Base-by-base conservation (phyloP, 306 rosid species). In the Corylus avellana region DNA sequence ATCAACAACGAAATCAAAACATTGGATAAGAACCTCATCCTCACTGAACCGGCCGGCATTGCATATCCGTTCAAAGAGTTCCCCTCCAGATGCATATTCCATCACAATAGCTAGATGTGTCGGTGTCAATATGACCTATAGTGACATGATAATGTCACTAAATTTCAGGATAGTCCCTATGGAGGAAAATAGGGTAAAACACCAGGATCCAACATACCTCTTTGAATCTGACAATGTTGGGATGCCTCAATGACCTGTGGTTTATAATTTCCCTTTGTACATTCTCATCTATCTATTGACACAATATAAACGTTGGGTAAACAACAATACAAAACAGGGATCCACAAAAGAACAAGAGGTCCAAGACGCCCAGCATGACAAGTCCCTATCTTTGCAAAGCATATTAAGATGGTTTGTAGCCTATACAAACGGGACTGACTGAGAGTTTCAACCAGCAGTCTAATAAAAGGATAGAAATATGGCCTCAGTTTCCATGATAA, bases 21-120 rank as follows among this genome's bases (percentile, higher is more conserved):
- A 35, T 71, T 8, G 10, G 73, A 76, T 77, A 78, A 67, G 77
- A 85, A 94, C 97, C 97, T 94, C 98, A 58, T 94, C 98, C 86
- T 94, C 97, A 61, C 97, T 94, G 86, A 92, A 92, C 77, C 97
- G 81, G 66, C 98, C 98, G n/a, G 98, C 98, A 79, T 92, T 94
- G 93, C 98, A 94, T 83, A 94, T 94, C 81, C 98, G 84, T 78
- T 94, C 98, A 71, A 94, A 94, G 75, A 94, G 89, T 84, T 94
- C 97, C 75, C 98, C 98, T 78, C 98, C 97, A 75, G 97, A 92
- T 51, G 98, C 98, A 87, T 88, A 94, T 85, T 94, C 97, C 95
- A 94, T 94, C 42, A 90, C 98, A 81, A 91, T 92, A 13, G 97
- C 98, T 73, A 92, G 84, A 85, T 94, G 98, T 3, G 94, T 86